Percentiles rank a stretch among this genome's conserved stretches.
Evolutionary conservation across 2,329 filamentous ascomycete species (phyloP).

Genomic region (Epicoccum sorghinum): DNA sequence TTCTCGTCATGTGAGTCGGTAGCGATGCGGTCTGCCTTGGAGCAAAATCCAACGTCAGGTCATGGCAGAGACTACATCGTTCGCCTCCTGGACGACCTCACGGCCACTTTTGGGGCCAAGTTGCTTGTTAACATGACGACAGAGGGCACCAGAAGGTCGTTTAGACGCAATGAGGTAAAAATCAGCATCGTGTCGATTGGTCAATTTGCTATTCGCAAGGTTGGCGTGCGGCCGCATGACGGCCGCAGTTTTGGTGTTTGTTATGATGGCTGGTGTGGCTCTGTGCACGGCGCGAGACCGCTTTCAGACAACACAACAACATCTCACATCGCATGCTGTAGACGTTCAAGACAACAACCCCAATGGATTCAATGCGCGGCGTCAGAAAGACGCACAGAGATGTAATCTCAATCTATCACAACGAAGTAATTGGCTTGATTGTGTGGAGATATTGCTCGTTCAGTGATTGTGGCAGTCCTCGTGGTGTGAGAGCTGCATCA

Average conservation of each 20-base stretch:
- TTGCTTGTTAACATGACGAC: conserved; percentile 25
- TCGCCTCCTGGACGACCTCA: conserved; percentile 12
- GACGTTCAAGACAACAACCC: not conserved
- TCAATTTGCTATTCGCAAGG: conserved; percentile 39
- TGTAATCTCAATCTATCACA: conserved; percentile 33
- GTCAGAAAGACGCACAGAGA: conserved; percentile 16
- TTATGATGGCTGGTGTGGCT: conserved; percentile 41
- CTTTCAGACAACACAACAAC: conserved; percentile 37
- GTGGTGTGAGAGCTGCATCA: conserved; percentile 27
- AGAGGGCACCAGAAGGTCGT: conserved; percentile 25
- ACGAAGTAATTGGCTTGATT: conserved; percentile 39
- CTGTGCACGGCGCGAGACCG: conserved; percentile 38
- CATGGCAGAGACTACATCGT: conserved; percentile 22
- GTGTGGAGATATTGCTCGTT: conserved; percentile 33
- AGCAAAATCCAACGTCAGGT: conserved; percentile 50
- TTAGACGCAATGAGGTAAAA: conserved; percentile 25
- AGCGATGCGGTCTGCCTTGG: conserved; percentile 44
- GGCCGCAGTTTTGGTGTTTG: conserved; percentile 43
- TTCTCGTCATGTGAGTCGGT: conserved; percentile 48
- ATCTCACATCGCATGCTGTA: conserved; percentile 22
- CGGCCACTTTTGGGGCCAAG: conserved; percentile 26
- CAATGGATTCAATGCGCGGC: conserved; percentile 3
- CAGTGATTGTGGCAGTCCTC: conserved; percentile 35
- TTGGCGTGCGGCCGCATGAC: conserved; percentile 36
- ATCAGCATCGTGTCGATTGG: conserved; percentile 37